Evolutionary conservation across 2,329 filamentous ascomycete species (phyloP).

Genomic region (Drechslera avenae): DNA sequence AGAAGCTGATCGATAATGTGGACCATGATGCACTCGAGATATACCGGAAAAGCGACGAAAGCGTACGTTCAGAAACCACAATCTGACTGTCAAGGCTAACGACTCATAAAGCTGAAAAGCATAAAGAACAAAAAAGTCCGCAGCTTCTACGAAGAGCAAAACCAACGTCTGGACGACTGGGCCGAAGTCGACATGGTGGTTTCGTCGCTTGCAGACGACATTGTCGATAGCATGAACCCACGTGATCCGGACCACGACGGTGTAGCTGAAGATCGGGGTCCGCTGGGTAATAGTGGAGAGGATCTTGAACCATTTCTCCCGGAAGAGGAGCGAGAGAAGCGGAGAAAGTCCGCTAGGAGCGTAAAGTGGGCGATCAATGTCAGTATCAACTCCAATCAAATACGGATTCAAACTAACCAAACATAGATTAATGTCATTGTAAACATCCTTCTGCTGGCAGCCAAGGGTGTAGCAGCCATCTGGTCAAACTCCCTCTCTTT

Average conservation of each 20-base stretch:
- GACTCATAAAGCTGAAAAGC: slow-evolving; percentile 50
- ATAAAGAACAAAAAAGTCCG: slow-evolving; percentile 60
- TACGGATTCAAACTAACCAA: slow-evolving; percentile 5
- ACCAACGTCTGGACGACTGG: slow-evolving; percentile 62
- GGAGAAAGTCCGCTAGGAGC: slow-evolving; percentile 54
- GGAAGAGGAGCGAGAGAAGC: slow-evolving; percentile 58
- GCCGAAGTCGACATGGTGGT: slow-evolving; percentile 64
- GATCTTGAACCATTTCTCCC: slow-evolving; percentile 62
- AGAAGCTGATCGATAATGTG: slow-evolving; percentile 54
- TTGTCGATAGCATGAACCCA: slow-evolving; percentile 65
- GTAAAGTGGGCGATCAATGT: slow-evolving; percentile 64
- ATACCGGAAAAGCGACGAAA: slow-evolving; percentile 58
- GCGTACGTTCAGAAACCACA: slow-evolving; percentile 36
- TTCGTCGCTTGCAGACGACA: slow-evolving; percentile 61
- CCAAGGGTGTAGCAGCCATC: slow-evolving; percentile 61
- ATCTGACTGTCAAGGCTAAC: background rate
- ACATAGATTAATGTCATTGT: slow-evolving; percentile 62
- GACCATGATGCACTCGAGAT: slow-evolving; percentile 55
- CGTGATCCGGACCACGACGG: slow-evolving; percentile 62
- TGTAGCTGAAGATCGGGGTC: slow-evolving; percentile 58
- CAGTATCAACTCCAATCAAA: slow-evolving; percentile 8
- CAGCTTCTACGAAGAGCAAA: slow-evolving; percentile 61
- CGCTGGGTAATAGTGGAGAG: slow-evolving; percentile 56
- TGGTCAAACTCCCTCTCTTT: slow-evolving; percentile 65
- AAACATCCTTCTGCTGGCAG: slow-evolving; percentile 62